These are phyloP conservation scores for Echium plantagineum DNA, from an alignment of 257 asterid genomes.

Conservation along the genomic window DNA sequence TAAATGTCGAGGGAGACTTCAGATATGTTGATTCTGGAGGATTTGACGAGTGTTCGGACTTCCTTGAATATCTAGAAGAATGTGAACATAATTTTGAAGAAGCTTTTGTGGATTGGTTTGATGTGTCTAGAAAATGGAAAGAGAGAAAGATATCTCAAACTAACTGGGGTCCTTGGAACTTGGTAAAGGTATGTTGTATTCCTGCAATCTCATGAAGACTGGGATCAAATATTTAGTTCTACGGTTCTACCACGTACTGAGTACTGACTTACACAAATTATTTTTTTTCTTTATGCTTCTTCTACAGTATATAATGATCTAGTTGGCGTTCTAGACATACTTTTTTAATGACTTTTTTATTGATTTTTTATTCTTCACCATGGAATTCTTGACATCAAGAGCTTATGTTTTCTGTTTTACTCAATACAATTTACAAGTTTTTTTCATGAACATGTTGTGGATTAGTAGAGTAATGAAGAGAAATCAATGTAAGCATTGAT, in stretches of 20 bases:
- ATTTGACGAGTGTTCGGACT: constrained; percentile 67
- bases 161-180: constrained; percentile 67
- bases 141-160: constrained; percentile 33
- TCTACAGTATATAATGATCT: no score
- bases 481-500: no score
- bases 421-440: no score
- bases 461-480: no score
- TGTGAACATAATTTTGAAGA: constrained; percentile 74
- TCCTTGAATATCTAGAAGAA: constrained; percentile 67
- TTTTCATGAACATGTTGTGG: no score
- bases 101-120: constrained; percentile 70
- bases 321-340: no score
- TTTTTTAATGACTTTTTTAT: no score
- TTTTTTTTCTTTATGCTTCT: no score
- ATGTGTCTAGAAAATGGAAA: constrained; percentile 48
- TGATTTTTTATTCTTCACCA: no score
- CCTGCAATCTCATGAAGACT: constrained; percentile 1
- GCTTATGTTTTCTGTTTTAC: no score
- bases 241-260: constrained; percentile 2
- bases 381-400: no score
- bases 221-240: background rate
- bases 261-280: no score
- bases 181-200: constrained; percentile 65
- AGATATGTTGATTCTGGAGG: constrained; percentile 77
- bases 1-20: constrained; percentile 91